These are phyloP conservation scores for Bretziella fagacearum DNA, from an alignment of 2,329 filamentous ascomycete genomes.

Conservation along the genomic window DNA sequence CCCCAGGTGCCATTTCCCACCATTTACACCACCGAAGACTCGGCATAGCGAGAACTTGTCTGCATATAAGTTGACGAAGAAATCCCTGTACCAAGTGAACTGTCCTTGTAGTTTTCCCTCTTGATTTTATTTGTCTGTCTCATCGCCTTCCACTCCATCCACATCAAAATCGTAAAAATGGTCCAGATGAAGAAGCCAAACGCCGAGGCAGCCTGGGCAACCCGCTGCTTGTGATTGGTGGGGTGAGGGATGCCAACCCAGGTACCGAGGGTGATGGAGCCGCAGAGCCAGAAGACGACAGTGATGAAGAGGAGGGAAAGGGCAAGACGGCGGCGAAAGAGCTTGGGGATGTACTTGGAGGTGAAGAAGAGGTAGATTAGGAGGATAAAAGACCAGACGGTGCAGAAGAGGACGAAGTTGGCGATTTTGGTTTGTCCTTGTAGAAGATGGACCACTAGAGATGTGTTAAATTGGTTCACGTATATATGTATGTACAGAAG, in stretches of 20 bases:
- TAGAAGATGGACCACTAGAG: slow-evolving; percentile 35
- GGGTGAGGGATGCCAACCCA: slow-evolving; percentile 38
- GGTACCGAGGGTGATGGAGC: slow-evolving; percentile 60
- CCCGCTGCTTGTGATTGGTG: slow-evolving; percentile 33
- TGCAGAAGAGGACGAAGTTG: slow-evolving; percentile 66
- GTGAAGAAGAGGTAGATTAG: slow-evolving; percentile 53
- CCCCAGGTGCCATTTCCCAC: background rate
- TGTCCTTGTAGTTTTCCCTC: slow-evolving; percentile 4
- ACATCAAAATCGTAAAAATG: slow-evolving; percentile 8
- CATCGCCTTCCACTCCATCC: slow-evolving; percentile 9
- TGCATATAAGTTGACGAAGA: slow-evolving; percentile 6
- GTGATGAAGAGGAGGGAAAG: slow-evolving; percentile 54
- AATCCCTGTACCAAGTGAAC: slow-evolving; percentile 5
- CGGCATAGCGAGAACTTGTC: slow-evolving; percentile 3
- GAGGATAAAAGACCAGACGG: slow-evolving; percentile 53
- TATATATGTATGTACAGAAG: background rate
- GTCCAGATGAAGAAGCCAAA: slow-evolving; percentile 49
- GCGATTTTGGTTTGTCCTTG: slow-evolving; percentile 25
- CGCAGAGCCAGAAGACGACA: slow-evolving; percentile 79
- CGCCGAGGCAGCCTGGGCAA: slow-evolving; percentile 44
- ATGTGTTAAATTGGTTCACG: background rate
- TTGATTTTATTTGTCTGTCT: background rate
- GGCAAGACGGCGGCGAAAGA: slow-evolving; percentile 48
- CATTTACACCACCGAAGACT: background rate
- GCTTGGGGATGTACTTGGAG: slow-evolving; percentile 41